phyloP scores from a whole-genome alignment of 163 green algal species.

The Scenedesmus sp. region DNA sequence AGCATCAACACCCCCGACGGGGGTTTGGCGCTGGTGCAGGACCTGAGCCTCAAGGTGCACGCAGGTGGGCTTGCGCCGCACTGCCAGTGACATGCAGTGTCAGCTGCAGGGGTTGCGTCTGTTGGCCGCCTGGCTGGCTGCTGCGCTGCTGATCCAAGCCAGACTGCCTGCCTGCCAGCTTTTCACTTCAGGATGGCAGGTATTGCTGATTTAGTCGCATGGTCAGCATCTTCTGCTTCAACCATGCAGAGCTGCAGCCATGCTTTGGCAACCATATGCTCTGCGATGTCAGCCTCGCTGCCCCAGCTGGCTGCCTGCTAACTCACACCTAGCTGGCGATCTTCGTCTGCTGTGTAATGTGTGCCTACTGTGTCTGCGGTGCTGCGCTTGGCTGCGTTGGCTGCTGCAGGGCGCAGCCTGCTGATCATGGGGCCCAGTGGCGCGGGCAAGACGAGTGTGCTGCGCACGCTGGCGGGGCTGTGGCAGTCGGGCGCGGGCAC shows the following conservation, averaged over 20 bases:
- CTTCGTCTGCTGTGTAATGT: background rate
- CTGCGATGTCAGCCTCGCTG: no score
- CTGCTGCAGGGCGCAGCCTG: conserved; percentile 70
- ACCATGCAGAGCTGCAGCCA: no score
- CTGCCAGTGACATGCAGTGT: background rate
- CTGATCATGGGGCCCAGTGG: conserved; percentile 96
- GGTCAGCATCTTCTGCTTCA: no score
- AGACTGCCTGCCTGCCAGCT: no score
- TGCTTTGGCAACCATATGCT: no score
- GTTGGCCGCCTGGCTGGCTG: background rate
- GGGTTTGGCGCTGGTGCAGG: conserved; percentile 72
- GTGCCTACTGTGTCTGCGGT: background rate
- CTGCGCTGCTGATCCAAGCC: background rate
- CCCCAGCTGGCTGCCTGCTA: no score
- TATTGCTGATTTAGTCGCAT: no score
- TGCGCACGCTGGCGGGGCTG: conserved; percentile 90
- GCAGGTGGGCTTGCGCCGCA: background rate
- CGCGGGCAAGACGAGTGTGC: conserved; percentile 93
- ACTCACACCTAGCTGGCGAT: no score
- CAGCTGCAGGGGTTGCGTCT: background rate
- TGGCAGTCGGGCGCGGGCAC: conserved; percentile 83
- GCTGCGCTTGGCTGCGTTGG: background rate
- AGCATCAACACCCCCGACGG: conserved; percentile 83
- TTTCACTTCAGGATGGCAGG: no score
- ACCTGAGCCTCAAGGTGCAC: conserved; percentile 81